Percentiles rank a stretch among this genome's conserved stretches.
Conservation (phyloP, 2,329 filamentous ascomycete species). For the Fusarium liriodendri region DNA sequence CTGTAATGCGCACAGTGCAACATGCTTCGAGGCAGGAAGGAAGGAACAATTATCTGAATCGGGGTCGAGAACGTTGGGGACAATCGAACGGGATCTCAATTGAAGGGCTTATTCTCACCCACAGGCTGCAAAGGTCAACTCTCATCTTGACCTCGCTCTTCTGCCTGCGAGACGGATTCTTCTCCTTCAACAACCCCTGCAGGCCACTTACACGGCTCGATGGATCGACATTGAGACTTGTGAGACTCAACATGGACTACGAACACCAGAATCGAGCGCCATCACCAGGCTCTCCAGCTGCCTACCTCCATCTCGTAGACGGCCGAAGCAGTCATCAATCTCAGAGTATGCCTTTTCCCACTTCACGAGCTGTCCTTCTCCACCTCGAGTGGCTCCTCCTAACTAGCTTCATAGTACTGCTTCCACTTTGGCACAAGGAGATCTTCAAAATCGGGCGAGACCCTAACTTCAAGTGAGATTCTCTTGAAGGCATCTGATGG, state of each 20-base stretch:
- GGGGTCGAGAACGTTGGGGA: background rate
- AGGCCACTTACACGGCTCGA: constrained; percentile 36
- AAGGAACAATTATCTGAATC: constrained; percentile 22
- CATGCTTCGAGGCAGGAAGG: background rate
- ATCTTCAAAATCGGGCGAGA: constrained; percentile 52
- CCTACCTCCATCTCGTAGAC: constrained; percentile 42
- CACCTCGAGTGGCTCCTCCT: constrained; percentile 19
- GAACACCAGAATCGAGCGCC: constrained; percentile 3
- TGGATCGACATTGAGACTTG: background rate
- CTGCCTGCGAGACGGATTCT: constrained; percentile 12
- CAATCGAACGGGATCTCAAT: background rate
- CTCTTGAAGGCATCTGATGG: background rate
- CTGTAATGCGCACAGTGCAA: constrained; percentile 1
- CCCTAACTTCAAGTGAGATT: constrained; percentile 47
- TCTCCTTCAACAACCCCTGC: constrained; percentile 1
- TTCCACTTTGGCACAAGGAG: constrained; percentile 45
- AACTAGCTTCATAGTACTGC: constrained; percentile 35
- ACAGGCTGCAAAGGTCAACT: background rate
- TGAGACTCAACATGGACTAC: constrained; percentile 32
- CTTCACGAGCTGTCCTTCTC: constrained; percentile 8
- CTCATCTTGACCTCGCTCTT: background rate
- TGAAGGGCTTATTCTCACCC: background rate
- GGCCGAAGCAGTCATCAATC: constrained; percentile 38
- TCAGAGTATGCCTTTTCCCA: constrained; percentile 37
- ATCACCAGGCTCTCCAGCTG: constrained; percentile 37